Evolutionary conservation across 176 grass and related monocot species (phyloP).

Genomic region (Hyparrhenia diplandra): DNA sequence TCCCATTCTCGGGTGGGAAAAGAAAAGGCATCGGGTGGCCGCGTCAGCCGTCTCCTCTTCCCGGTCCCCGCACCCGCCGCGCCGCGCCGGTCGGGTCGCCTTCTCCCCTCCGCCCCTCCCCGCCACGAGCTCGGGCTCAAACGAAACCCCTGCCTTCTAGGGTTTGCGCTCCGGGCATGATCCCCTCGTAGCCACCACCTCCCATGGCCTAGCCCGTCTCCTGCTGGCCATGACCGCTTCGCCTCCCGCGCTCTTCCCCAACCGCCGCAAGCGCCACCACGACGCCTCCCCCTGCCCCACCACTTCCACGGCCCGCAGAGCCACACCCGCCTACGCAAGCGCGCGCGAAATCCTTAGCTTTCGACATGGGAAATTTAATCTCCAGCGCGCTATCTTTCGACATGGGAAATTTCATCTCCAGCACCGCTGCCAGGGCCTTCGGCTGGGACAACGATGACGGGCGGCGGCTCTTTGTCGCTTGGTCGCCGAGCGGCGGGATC

Average conservation of each 20-base stretch:
- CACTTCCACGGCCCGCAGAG: slow-evolving; percentile 24
- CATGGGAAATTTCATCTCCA: not conserved
- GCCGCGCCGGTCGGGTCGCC: not conserved
- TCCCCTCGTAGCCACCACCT: not conserved
- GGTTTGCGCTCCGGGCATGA: slow-evolving; percentile 26
- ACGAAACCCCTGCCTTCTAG: slow-evolving; percentile 29
- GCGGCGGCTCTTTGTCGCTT: not conserved
- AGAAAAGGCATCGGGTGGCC: too few species aligned
- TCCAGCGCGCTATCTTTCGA: too few species aligned
- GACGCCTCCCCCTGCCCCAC: not conserved
- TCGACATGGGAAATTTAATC: slow-evolving; percentile 38
- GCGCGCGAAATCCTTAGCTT: not conserved
- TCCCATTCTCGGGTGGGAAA: too few species aligned
- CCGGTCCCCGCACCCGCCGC: not conserved
- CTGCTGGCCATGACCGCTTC: slow-evolving; percentile 6
- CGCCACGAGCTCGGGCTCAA: not conserved
- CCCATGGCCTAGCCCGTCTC: slow-evolving; percentile 19
- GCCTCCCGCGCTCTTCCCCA: not conserved
- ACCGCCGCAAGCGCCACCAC: slow-evolving; percentile 28
- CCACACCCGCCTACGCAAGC: not conserved
- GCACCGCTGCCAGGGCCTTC: too few species aligned
- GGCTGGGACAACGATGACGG: not conserved
- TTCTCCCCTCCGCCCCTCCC: too few species aligned
- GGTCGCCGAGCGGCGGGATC: slow-evolving; percentile 4
- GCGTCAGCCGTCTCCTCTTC: not conserved